phyloP scores from a whole-genome alignment of 1,284 basidiomycete genomes.

The Heterobasidion irregulare region DNA sequence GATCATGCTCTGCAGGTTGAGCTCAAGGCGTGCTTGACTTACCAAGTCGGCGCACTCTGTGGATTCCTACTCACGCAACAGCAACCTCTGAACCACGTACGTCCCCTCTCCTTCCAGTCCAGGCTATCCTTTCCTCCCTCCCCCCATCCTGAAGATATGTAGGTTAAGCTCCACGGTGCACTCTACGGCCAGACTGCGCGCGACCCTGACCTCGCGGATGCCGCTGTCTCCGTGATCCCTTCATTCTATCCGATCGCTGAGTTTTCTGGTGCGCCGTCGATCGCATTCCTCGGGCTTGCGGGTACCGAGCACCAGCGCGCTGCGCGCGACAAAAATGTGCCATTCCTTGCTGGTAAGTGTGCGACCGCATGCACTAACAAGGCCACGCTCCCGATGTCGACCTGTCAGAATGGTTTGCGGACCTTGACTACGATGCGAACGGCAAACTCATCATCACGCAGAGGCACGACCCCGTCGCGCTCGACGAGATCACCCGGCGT shows the following conservation, averaged over 20 bases:
- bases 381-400: too few species aligned
- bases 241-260: not conserved
- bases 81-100: slow-evolving; percentile 40
- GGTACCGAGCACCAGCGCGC: slow-evolving; percentile 51
- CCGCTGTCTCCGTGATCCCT: slow-evolving; percentile 23
- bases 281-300: slow-evolving; percentile 51
- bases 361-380: too few species aligned
- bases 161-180: slow-evolving; percentile 49
- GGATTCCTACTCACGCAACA: slow-evolving; percentile 46
- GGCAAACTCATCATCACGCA: slow-evolving; percentile 51
- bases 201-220: slow-evolving; percentile 41
- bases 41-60: slow-evolving; percentile 51
- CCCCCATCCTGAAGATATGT: not conserved
- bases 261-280: slow-evolving; percentile 42
- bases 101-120: slow-evolving; percentile 9
- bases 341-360: slow-evolving; percentile 39
- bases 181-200: slow-evolving; percentile 48
- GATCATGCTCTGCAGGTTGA: slow-evolving; percentile 31
- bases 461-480: slow-evolving; percentile 40
- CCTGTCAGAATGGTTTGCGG: slow-evolving; percentile 65
- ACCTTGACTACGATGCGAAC: slow-evolving; percentile 45
- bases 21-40: slow-evolving; percentile 47
- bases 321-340: slow-evolving; percentile 39
- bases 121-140: not conserved
- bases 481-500: slow-evolving; percentile 33